Conservation (phyloP, 2,329 filamentous ascomycete species). For the Neophaeococcomyces aloes region DNA sequence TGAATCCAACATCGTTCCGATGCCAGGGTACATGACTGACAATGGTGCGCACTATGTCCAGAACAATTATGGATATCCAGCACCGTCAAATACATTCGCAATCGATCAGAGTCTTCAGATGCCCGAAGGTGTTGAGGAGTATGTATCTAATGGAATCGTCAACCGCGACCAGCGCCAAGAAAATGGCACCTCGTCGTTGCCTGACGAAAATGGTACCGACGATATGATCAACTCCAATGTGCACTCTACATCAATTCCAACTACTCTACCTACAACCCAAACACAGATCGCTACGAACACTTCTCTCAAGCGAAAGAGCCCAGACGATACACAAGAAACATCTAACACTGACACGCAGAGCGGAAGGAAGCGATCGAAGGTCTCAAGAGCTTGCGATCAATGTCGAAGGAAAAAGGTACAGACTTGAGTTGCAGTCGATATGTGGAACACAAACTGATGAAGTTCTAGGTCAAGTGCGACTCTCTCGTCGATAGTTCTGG, state of each 20-base stretch:
- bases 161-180: too few relatives aligned
- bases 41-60: background rate
- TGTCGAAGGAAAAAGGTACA: conserved; percentile 69
- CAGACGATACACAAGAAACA: conserved; percentile 12
- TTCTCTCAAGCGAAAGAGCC: conserved; percentile 10
- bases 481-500: conserved; percentile 59
- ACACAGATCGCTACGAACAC: conserved; percentile 8
- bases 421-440: background rate
- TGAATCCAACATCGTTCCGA: background rate
- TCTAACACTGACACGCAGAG: conserved; percentile 36
- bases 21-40: background rate
- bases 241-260: background rate
- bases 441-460: conserved; percentile 8
- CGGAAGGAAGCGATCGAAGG: conserved; percentile 64
- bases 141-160: too few relatives aligned
- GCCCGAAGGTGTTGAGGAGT: background rate
- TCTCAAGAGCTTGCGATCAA: conserved; percentile 80
- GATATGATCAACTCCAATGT: background rate
- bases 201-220: conserved; percentile 1
- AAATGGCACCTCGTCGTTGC: background rate
- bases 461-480: conserved; percentile 65
- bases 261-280: conserved; percentile 13
- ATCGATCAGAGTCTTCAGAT: conserved; percentile 3
- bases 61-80: background rate
- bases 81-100: background rate